phyloP scores from a whole-genome alignment of 1,284 basidiomycete species.

The Fomitopsis betulina region DNA sequence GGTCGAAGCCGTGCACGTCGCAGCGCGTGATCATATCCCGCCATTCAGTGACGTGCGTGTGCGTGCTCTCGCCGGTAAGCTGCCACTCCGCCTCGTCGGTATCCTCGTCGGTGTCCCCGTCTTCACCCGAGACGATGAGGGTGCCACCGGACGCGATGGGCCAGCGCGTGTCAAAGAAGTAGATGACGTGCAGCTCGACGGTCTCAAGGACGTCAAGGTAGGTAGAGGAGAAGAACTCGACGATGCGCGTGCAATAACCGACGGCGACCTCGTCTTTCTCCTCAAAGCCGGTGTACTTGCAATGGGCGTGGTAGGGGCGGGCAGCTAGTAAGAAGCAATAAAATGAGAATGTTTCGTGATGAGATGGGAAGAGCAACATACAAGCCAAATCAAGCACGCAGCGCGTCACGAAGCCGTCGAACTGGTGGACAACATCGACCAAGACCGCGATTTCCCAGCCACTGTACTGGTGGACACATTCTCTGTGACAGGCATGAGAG shows the following conservation, averaged over 20 bases:
- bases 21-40: conserved; percentile 22
- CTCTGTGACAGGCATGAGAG: conserved; percentile 5
- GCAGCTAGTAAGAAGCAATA: conserved; percentile 16
- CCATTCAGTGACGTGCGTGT: conserved; percentile 9
- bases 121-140: conserved; percentile 5
- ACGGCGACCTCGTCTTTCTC: conserved; percentile 15
- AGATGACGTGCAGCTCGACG: conserved; percentile 23
- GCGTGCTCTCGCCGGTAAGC: neutral
- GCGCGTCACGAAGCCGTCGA: conserved; percentile 17
- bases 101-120: conserved; percentile 2
- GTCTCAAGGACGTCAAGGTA: conserved; percentile 26
- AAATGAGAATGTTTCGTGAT: neutral
- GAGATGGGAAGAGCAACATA: conserved; percentile 12
- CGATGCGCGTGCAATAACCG: conserved; percentile 17
- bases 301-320: conserved; percentile 23
- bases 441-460: conserved; percentile 29
- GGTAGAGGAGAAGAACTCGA: conserved; percentile 24
- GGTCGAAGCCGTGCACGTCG: conserved; percentile 27
- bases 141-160: conserved; percentile 8
- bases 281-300: conserved; percentile 18
- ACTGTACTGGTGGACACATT: conserved; percentile 9
- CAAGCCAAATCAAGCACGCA: conserved; percentile 22
- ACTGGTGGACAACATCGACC: conserved; percentile 22
- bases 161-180: conserved; percentile 19
- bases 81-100: conserved; percentile 5